Base-by-base conservation (phyloP, 2,329 filamentous ascomycete genomes). In the Paraconiothyrium brasiliense region DNA sequence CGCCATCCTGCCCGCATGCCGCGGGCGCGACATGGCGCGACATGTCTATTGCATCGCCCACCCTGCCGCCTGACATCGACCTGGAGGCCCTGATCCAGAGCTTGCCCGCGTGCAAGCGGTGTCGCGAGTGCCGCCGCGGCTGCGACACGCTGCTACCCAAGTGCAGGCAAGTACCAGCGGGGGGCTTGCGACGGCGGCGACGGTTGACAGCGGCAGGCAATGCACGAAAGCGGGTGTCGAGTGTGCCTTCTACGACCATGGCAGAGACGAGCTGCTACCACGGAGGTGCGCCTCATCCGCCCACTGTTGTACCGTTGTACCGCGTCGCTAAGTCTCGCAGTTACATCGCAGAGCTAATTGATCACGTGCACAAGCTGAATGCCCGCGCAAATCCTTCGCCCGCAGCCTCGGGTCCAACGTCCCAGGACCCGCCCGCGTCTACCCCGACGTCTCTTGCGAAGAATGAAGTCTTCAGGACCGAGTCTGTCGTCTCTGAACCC, bases 131-230 rank as follows among this genome's bases (percentile, higher is more conserved):
- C 60, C 73, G 76, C 56, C 72, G 75, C 47, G 75, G 75, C 49
- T 77, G 75, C 67, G 74, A 77, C 64, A 75, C 74, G n/a, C 62
- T 72, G 44, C 70, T 78, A 27, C 76, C 76, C 54, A 76, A 73
- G 57, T 78, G 76, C 70, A 70, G 71, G 73, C 71, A 67, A 37
- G 57, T 50, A 49, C 47, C n/a, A 24, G 16, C 24, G 16, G 9
- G 6, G 30, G 35, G 50, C 22, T 30, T 7, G 22, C 39, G 4
- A 4, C 16, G 51, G 39, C 43, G 57, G 24, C 51, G 43, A 39
- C 39, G 27, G 51, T 51, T 41, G 43, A 58, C 68, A 67, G 56
- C 66, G 27, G 20, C 67, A 75, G 76, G 56, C 75, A 78, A 67
- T 78, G 76, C 60, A 73, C 73, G 44, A 78, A 77, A 63, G 74